phyloP scores from a whole-genome alignment of 129 eudicot species.

The Saposhnikovia divaricata region DNA sequence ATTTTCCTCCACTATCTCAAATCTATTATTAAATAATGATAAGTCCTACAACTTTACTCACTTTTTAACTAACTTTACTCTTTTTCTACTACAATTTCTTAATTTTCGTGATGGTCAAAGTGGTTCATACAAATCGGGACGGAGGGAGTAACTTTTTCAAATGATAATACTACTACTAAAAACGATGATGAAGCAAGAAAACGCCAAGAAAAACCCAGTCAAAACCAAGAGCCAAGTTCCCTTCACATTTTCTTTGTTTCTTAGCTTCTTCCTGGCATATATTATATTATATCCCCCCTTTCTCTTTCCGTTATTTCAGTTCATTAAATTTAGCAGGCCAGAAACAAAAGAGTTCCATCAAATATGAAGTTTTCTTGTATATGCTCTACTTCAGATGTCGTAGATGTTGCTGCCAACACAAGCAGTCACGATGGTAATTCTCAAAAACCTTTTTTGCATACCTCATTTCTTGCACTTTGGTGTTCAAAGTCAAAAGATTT shows the following conservation, averaged over 20 bases:
- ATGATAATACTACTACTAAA: too few relatives aligned
- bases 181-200: not conserved
- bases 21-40: too few relatives aligned
- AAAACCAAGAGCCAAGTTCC: not conserved
- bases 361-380: slow-evolving; percentile 36
- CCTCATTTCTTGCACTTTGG: not conserved
- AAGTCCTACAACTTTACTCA: too few relatives aligned
- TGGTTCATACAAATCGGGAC: too few relatives aligned
- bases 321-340: not conserved
- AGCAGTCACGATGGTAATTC: slow-evolving; percentile 22
- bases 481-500: not conserved
- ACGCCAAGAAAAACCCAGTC: not conserved
- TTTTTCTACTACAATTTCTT: too few relatives aligned
- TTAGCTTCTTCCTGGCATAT: not conserved
- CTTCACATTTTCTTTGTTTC: not conserved
- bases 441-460: not conserved
- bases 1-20: too few relatives aligned
- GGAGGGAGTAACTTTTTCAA: too few relatives aligned
- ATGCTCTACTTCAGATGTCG: slow-evolving; percentile 25
- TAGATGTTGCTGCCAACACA: slow-evolving; percentile 10
- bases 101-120: too few relatives aligned
- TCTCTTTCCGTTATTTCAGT: not conserved
- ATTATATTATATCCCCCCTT: not conserved
- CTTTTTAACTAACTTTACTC: too few relatives aligned
- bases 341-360: not conserved